phyloP scores from a whole-genome alignment of 2,329 filamentous ascomycete genomes.

The Microcyclosporella mali region DNA sequence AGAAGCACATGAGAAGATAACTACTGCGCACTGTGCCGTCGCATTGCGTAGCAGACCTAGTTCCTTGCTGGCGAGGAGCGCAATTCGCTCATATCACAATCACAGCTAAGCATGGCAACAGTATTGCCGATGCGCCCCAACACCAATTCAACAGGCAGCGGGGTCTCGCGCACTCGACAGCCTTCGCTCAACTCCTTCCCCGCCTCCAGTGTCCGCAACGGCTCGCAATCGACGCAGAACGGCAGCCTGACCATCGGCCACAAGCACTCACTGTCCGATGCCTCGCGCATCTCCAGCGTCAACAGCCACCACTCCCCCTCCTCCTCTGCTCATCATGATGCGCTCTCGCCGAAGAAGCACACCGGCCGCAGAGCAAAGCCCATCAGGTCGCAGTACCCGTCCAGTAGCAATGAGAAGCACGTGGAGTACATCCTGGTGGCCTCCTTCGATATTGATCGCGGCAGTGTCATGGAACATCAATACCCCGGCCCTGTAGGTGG shows the following conservation, averaged over 20 bases:
- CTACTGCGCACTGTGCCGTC: no score
- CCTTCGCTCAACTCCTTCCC: slow-evolving; percentile 40
- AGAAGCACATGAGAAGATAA: no score
- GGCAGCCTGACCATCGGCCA: slow-evolving; percentile 10
- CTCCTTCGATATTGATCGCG: slow-evolving; percentile 93
- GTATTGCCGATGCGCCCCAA: slow-evolving; percentile 27
- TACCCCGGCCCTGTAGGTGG: slow-evolving; percentile 92
- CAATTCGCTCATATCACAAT: no score
- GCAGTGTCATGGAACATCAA: slow-evolving; percentile 97
- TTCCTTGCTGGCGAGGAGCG: neutral
- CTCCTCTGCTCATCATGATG: slow-evolving; percentile 5
- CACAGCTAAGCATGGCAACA: no score
- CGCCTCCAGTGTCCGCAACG: slow-evolving; percentile 25
- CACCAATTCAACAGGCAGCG: slow-evolving; percentile 22
- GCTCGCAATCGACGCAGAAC: slow-evolving; percentile 11
- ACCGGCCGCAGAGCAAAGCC: slow-evolving; percentile 14
- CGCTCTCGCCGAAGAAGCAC: slow-evolving; percentile 9
- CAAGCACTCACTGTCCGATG: slow-evolving; percentile 32
- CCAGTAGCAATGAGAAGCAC: slow-evolving; percentile 64
- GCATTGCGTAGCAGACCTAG: neutral
- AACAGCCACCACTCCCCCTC: slow-evolving; percentile 15
- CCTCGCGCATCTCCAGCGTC: slow-evolving; percentile 32
- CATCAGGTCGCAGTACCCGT: slow-evolving; percentile 45
- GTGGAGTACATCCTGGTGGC: slow-evolving; percentile 98
- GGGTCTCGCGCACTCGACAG: slow-evolving; percentile 28